A percentile compares a stretch with the other conserved stretches of the same genome.
These are phyloP conservation scores for Aspergillus clavatus DNA, from an alignment of 2,329 filamentous ascomycete species.

Conservation along the genomic window DNA sequence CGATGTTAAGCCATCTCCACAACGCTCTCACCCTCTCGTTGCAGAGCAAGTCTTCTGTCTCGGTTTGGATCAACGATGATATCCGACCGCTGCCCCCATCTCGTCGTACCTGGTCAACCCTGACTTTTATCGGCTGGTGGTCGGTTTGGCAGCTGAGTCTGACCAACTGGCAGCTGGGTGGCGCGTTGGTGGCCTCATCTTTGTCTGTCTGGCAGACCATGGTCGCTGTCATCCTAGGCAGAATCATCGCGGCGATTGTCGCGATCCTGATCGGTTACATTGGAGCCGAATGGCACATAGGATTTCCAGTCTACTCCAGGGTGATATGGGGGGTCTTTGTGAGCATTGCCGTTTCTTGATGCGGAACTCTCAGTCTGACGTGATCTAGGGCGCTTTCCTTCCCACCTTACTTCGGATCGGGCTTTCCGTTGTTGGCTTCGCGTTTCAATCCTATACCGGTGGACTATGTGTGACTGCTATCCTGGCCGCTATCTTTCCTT, in stretches of 20 bases:
- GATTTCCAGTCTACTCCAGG: constrained; percentile 41
- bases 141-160: constrained; percentile 36
- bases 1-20: not conserved
- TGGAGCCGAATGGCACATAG: constrained; percentile 42
- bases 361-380: not conserved
- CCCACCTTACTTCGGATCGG: constrained; percentile 28
- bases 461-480: constrained; percentile 32
- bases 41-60: constrained; percentile 7
- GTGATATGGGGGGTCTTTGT: constrained; percentile 39
- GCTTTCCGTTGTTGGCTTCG: constrained; percentile 40
- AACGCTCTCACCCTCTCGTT: not conserved
- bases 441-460: constrained; percentile 36
- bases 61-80: constrained; percentile 39
- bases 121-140: constrained; percentile 40
- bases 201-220: constrained; percentile 42
- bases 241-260: constrained; percentile 34
- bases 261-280: constrained; percentile 35
- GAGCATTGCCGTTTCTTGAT: not conserved
- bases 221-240: constrained; percentile 38
- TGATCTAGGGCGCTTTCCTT: not conserved
- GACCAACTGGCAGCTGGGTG: constrained; percentile 36
- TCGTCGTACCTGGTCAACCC: constrained; percentile 34
- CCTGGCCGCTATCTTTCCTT: constrained; percentile 30
- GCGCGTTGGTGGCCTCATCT: constrained; percentile 35
- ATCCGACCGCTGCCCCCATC: constrained; percentile 38